Evolutionary conservation across 306 rosid genomes (phyloP).

Genomic region (Oxytropis ochrocephala): DNA sequence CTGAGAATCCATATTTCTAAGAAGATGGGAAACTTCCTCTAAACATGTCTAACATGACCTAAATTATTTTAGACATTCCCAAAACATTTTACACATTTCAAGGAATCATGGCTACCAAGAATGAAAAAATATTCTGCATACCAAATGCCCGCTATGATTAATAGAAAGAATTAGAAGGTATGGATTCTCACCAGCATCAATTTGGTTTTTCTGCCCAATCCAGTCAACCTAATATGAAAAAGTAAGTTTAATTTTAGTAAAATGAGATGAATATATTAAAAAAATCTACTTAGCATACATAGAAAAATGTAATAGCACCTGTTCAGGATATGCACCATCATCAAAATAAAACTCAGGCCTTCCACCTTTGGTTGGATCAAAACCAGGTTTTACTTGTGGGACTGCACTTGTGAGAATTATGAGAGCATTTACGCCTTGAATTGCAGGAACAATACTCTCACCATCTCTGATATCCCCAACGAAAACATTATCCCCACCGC

Average conservation of each 20-base stretch:
- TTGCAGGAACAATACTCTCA: constrained; percentile 60
- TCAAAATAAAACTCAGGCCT: constrained; percentile 88
- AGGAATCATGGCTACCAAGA: background rate
- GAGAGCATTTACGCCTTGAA: constrained; percentile 74
- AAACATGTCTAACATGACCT: background rate
- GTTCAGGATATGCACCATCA: constrained; percentile 88
- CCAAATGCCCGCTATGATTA: background rate
- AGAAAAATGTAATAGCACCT: constrained; percentile 39
- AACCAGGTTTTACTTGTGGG: constrained; percentile 79
- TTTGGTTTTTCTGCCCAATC: constrained; percentile 94
- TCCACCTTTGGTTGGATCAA: constrained; percentile 80
- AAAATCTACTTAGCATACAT: background rate
- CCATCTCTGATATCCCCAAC: constrained; percentile 77
- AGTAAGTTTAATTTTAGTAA: background rate
- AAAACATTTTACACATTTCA: background rate
- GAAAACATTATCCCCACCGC: constrained; percentile 64
- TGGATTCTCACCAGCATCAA: constrained; percentile 64
- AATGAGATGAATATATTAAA: background rate
- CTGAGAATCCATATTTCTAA: background rate
- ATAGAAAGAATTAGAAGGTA: constrained; percentile 14
- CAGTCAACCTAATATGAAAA: constrained; percentile 75
- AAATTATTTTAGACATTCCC: background rate
- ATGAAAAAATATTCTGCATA: background rate
- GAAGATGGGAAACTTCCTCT: background rate
- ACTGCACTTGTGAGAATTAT: constrained; percentile 89